Base-by-base conservation (phyloP, 2,329 filamentous ascomycete species). In the Colletotrichum siamense region DNA sequence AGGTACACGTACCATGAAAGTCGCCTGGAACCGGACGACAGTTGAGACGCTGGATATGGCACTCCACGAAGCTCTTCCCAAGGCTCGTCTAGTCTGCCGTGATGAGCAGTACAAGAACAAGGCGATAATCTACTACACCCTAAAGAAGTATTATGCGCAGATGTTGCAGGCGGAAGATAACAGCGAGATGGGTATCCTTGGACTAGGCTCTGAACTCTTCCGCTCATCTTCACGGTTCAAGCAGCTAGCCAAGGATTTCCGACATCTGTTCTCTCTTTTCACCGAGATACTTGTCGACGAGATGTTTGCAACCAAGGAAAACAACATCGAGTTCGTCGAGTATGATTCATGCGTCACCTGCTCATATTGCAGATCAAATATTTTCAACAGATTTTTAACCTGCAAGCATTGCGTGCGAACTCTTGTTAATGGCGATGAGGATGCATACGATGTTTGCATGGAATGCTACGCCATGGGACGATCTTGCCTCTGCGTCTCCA, bases 41-140 rank as follows among this genome's bases (percentile, higher is more conserved):
- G 94, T 95, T 3, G 96, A 99, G 81, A 99, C 97, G 0, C 89
- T 99, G 5, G 94, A 96, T 78, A 88, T 98, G 83, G 97, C 96
- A 1, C 84, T 99, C 24, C 91, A 93, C 75, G 97, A 99, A 86
- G 96, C 96, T 1, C 89, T 99, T 4, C 96, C 96, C 0, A 95
- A 96, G 80, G 95, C 96, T 12, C 92, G 96, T 15, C 91, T 98
- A 79, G 96, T 99, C 4, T 99, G 97, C 82, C 94, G 97, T 49
- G 97, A 99, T 79, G 97, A 99, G 83, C 96, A 99, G 84, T 99
- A 99, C 88, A 99, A 99, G 84, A 98, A 98, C 86, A 99, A 99
- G 83, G 95, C 96, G 7, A 98, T 99, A 74, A 90, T 98, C 61
- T 98, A 96, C 84, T 98, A 94, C 82, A 95, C 96, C 0, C 88